Conservation (phyloP, 1,139 yeast genomes). For the Taphrina betulina region DNA sequence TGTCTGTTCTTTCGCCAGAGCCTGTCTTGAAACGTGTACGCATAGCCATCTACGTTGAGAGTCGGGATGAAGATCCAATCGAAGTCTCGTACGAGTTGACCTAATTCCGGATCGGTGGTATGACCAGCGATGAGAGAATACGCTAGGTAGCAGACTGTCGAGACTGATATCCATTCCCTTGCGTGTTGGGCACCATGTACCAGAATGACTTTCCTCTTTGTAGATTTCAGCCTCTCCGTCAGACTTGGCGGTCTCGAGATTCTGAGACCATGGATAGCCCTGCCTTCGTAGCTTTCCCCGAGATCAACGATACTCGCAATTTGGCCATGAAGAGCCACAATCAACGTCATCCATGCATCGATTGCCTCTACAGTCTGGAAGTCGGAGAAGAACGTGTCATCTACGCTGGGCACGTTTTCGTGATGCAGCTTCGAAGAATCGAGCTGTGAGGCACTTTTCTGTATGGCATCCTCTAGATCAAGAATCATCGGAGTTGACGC, state of each 20-base stretch:
- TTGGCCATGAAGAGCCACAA: conserved; percentile 58
- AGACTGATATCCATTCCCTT: conserved; percentile 82
- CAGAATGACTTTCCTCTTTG: conserved; percentile 58
- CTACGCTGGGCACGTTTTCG: conserved; percentile 13
- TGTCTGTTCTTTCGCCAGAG: conserved; percentile 90
- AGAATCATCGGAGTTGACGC: conserved; percentile 9
- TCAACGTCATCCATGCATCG: conserved; percentile 65
- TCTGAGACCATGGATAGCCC: conserved; percentile 60
- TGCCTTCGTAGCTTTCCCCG: conserved; percentile 73
- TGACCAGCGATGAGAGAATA: conserved; percentile 58
- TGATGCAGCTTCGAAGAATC: not conserved
- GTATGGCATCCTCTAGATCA: conserved; percentile 7
- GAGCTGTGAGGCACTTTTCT: not conserved
- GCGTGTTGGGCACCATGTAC: conserved; percentile 86
- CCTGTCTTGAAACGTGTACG: conserved; percentile 78
- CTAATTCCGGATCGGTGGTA: conserved; percentile 46
- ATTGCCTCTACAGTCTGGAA: conserved; percentile 70
- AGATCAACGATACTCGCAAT: conserved; percentile 60
- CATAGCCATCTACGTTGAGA: conserved; percentile 88
- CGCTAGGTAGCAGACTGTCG: conserved; percentile 64
- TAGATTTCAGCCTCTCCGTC: conserved; percentile 43
- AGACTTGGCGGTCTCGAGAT: conserved; percentile 51
- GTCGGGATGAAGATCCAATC: conserved; percentile 80
- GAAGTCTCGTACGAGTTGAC: conserved; percentile 49
- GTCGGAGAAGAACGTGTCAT: conserved; percentile 59